Base-by-base conservation (phyloP, 139 green algal species). In the Chlamydomonas sp. region DNA sequence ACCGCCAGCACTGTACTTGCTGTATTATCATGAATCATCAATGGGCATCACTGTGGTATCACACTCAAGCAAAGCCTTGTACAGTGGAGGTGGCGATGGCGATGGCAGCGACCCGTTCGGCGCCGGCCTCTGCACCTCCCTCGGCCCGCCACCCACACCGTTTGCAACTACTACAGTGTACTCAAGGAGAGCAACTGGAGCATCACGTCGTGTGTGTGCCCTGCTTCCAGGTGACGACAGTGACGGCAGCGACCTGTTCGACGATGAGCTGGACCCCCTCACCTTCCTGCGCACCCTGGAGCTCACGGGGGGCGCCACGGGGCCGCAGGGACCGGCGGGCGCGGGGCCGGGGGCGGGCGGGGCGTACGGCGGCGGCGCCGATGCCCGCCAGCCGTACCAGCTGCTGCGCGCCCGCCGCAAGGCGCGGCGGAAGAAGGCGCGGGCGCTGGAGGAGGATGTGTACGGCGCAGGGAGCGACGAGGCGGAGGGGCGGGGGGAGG, bases 201-300 rank as follows among this genome's bases (percentile, higher is more conserved):
- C 31, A 49, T 49, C 31, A 49, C 31, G 31, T 49, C 31, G 31
- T 49, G 31, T 49, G 20, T 61, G 57, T 10, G 57, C 5, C 20
- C 49, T 57, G 49, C 12, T 5, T 16, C 5, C 63, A 85, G 80
- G 80, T 3, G 82, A 86, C 4, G 82, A 86, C 7, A 86, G 82
- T 61, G 82, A 83, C 59, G 77, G 68, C 1, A 69, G 68, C 2
- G 87, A 94, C 16, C 77, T 95, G 0, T 95, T 94, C 64, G 84
- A 85, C 7, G 85, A 87, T 59, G 78, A 90, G 6, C 59, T 92
- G 31, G 92, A 95, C 85, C 92, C 91, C 7, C 20, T 95, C 66
- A 15, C 77, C 5, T 59, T 96, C 63, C 89, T 96, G 63, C 69
- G 89, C 57, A 68, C 89, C 20, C 95, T 96, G 92, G 84, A 93